Conservation (phyloP, 108 stramenopile species). For the Cyclotella atomus region DNA sequence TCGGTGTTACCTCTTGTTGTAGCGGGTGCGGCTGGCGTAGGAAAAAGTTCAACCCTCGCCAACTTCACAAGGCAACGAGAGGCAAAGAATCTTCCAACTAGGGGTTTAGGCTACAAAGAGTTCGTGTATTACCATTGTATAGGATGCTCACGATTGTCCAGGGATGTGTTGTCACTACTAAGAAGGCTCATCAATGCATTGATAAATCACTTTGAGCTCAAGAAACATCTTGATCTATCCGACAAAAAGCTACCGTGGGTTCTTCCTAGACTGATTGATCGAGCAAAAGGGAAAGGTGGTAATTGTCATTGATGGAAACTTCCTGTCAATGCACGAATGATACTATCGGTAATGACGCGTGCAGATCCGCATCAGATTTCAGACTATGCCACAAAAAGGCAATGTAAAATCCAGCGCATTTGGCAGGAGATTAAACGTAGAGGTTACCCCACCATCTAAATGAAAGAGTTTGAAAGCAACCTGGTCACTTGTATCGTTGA, state of each 20-base stretch:
- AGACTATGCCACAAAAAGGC: constrained; percentile 14
- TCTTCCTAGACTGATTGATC: constrained; percentile 67
- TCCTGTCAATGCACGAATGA: constrained; percentile 60
- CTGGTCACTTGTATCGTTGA: constrained; percentile 3
- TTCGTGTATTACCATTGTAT: constrained; percentile 63
- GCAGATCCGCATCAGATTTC: constrained; percentile 15
- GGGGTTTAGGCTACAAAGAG: constrained; percentile 33
- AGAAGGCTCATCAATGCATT: constrained; percentile 47
- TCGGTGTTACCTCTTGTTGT: constrained; percentile 29
- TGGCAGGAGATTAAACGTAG: constrained; percentile 46
- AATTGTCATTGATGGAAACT: constrained; percentile 69
- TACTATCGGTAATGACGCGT: constrained; percentile 50
- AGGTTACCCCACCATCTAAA: constrained; percentile 29
- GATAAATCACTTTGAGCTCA: constrained; percentile 52
- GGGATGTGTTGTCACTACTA: constrained; percentile 32
- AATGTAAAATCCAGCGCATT: background rate
- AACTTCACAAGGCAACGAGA: constrained; percentile 54
- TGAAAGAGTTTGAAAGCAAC: constrained; percentile 5
- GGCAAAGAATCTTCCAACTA: constrained; percentile 11
- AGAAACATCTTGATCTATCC: constrained; percentile 32
- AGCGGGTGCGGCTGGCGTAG: constrained; percentile 49
- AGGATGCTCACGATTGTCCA: constrained; percentile 54
- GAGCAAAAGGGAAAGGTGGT: constrained; percentile 63
- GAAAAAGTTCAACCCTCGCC: constrained; percentile 61
- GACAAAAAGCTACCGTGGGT: constrained; percentile 70